These are phyloP conservation scores for Boletus sp. DNA, from an alignment of 768 basidiomycete species.

Conservation along the genomic window DNA sequence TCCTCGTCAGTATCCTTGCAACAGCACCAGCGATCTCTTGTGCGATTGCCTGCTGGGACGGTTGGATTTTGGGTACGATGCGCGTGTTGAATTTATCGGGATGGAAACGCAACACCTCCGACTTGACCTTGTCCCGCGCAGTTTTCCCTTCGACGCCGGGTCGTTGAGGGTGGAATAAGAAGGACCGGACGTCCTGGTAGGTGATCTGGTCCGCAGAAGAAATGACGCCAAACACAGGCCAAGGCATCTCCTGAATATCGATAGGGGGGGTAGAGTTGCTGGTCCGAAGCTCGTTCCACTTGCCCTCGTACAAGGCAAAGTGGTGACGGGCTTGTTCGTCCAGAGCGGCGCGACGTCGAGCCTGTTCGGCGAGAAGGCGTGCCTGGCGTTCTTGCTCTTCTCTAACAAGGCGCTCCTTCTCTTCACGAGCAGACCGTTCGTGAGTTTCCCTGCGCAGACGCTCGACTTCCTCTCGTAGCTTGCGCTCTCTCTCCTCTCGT, in stretches of 20 bases:
- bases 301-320: slow-evolving; percentile 32
- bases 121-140: slow-evolving; percentile 35
- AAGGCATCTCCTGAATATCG: slow-evolving; percentile 39
- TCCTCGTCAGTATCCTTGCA: slow-evolving; percentile 40
- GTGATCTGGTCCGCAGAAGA: slow-evolving; percentile 35
- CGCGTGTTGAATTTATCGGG: slow-evolving; percentile 50
- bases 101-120: slow-evolving; percentile 54
- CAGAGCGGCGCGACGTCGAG: slow-evolving; percentile 1
- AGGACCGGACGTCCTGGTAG: slow-evolving; percentile 32
- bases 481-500: slow-evolving; percentile 6
- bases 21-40: slow-evolving; percentile 39
- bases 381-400: slow-evolving; percentile 23
- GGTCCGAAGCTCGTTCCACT: slow-evolving; percentile 37
- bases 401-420: slow-evolving; percentile 16
- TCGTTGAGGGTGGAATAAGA: slow-evolving; percentile 40
- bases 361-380: slow-evolving; percentile 21
- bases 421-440: slow-evolving; percentile 8
- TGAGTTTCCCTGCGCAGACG: slow-evolving; percentile 9
- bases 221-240: slow-evolving; percentile 38
- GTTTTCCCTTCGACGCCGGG: slow-evolving; percentile 31
- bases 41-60: slow-evolving; percentile 33
- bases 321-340: slow-evolving; percentile 7
- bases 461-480: slow-evolving; percentile 14
- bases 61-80: slow-evolving; percentile 35
- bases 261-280: slow-evolving; percentile 18